Evolutionary conservation across 1,139 yeast species (phyloP).

Genomic region (Pneumocystis oryctolagi): DNA sequence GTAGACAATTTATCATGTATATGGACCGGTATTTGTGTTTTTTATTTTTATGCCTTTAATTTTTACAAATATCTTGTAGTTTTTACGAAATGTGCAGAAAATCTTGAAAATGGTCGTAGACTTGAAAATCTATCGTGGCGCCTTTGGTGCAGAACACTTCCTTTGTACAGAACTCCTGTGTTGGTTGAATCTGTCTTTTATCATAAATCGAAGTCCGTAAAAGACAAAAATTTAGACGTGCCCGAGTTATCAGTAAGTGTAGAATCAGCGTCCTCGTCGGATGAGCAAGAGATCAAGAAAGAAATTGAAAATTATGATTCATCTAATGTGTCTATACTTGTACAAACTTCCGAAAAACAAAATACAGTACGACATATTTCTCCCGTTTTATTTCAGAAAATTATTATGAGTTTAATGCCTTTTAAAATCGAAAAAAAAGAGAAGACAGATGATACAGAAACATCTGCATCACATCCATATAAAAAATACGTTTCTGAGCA

Average conservation of each 20-base stretch:
- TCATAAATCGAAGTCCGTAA: background rate
- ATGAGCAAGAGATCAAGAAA: background rate
- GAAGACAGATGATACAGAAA: background rate
- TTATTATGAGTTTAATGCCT: background rate
- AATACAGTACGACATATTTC: background rate
- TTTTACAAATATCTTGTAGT: slow-evolving; percentile 23
- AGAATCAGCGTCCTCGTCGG: background rate
- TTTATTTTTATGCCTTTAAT: background rate
- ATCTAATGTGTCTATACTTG: background rate
- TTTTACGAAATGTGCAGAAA: slow-evolving; percentile 38
- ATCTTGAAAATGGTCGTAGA: slow-evolving; percentile 39
- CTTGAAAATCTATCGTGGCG: slow-evolving; percentile 48
- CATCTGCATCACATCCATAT: background rate
- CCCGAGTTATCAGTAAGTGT: background rate
- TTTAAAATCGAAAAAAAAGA: background rate
- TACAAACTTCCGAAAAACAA: background rate
- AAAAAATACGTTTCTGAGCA: background rate
- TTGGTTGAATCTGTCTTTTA: background rate
- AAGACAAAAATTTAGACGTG: background rate
- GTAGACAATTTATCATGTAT: slow-evolving; percentile 16
- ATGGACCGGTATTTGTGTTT: slow-evolving; percentile 14
- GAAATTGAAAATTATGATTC: background rate
- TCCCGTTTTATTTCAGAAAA: background rate
- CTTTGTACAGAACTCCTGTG: background rate
- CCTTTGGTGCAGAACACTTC: slow-evolving; percentile 37